A percentile compares a stretch with the other conserved stretches of the same genome.
Conservation (phyloP, 2,329 filamentous ascomycete species). For the Colletotrichum graminicola region DNA sequence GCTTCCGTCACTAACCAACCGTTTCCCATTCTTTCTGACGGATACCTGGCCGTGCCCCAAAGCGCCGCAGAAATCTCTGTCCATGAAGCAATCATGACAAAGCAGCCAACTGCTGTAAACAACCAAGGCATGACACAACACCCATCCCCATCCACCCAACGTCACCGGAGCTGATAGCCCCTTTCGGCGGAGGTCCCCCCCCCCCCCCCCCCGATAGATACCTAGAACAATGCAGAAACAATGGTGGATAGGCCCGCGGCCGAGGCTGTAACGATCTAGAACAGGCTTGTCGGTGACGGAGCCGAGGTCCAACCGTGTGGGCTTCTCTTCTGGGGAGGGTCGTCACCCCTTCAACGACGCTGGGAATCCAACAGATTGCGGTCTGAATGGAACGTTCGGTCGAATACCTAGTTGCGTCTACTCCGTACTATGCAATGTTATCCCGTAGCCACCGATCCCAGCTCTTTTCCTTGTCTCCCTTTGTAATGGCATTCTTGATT, state of each 20-base stretch:
- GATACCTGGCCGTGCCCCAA: neutral
- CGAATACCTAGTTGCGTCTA: constrained; percentile 1
- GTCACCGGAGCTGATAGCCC: constrained; percentile 19
- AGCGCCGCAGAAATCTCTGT: no score
- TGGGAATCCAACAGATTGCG: neutral
- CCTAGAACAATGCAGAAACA: neutral
- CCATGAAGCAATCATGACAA: constrained; percentile 34
- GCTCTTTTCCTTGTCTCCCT: neutral
- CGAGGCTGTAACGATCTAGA: constrained; percentile 28
- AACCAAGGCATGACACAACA: neutral
- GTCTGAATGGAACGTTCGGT: constrained; percentile 1
- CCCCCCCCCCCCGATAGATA: neutral
- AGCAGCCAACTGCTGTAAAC: constrained; percentile 3
- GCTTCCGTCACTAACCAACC: no score
- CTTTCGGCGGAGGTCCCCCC: constrained; percentile 14
- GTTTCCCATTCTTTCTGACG: neutral
- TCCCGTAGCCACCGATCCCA: neutral
- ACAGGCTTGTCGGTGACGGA: constrained; percentile 18
- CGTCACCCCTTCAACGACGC: neutral
- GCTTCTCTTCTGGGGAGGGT: neutral
- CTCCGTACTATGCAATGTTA: neutral
- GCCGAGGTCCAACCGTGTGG: constrained; percentile 24
- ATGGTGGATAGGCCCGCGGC: constrained; percentile 24
- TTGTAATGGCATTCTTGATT: constrained; percentile 31
- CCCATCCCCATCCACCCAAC: neutral